A percentile compares a stretch with the other conserved stretches of the same genome.
These are phyloP conservation scores for Coniophora puteana DNA, from an alignment of 1,284 basidiomycete genomes.

Conservation along the genomic window DNA sequence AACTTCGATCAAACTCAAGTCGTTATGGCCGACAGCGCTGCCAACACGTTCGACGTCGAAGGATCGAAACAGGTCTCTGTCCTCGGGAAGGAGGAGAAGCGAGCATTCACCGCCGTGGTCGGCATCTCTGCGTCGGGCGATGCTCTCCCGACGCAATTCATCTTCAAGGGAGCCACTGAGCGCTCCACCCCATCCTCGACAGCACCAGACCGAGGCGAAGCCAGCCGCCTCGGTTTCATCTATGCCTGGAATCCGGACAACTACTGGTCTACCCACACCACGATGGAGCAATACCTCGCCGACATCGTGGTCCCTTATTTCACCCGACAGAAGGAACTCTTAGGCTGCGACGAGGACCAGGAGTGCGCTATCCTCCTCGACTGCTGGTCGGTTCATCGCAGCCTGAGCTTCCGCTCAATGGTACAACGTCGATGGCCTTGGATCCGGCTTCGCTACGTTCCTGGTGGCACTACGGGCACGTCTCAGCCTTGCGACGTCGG, in stretches of 20 bases:
- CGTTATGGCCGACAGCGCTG: constrained; percentile 21
- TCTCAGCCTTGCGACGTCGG: constrained; percentile 24
- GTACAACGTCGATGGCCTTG: constrained; percentile 19
- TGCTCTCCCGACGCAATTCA: constrained; percentile 28
- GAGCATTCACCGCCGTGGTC: constrained; percentile 31
- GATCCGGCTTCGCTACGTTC: constrained; percentile 18
- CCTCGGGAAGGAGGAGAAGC: constrained; percentile 32
- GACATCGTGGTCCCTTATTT: constrained; percentile 33
- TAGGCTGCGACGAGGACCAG: constrained; percentile 21
- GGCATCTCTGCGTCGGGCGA: constrained; percentile 23
- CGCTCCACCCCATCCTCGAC: constrained; percentile 17
- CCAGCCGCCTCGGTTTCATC: constrained; percentile 20
- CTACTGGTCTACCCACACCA: constrained; percentile 35
- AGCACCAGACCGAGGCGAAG: constrained; percentile 17
- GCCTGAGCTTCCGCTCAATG: constrained; percentile 27
- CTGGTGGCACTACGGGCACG: constrained; percentile 19
- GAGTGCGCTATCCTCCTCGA: constrained; percentile 30
- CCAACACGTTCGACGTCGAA: constrained; percentile 24
- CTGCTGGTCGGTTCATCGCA: constrained; percentile 35
- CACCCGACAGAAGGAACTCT: constrained; percentile 12
- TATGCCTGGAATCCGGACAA: constrained; percentile 26
- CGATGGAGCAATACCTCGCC: constrained; percentile 30
- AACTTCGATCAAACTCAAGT: constrained; percentile 38
- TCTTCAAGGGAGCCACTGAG: constrained; percentile 23
- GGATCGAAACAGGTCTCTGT: constrained; percentile 30